Base-by-base conservation (phyloP, 495 filamentous ascomycete species). In the Penicillium desertorum region DNA sequence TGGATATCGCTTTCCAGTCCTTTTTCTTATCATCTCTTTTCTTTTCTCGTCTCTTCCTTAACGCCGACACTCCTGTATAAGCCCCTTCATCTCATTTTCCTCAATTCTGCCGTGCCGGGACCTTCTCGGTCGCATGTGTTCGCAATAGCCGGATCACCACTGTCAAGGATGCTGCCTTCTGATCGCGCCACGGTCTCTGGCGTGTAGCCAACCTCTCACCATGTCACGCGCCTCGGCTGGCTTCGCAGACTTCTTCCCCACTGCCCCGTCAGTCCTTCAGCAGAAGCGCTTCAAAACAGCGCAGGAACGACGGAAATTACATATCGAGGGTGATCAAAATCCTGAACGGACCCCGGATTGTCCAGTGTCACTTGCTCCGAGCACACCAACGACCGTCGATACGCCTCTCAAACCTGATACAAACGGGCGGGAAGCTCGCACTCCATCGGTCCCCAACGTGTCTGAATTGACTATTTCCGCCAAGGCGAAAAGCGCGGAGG, bases 201-300 rank as follows among this genome's bases (percentile, higher is more conserved):
- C 71, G 70, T 70, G 66, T 77, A 77, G 75, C 72, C 75, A 72
- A 55, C 67, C 63, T 75, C 65, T 73, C 71, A 80, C 59, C 55
- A 91, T 90, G 89, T 89, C 90, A 82, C 88, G 87, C 79, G 84
- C 88, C 65, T 80, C 85, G 64, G 88, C 88, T 79, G 85, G 88
- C 70, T 94, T 90, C 83, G 88, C 89, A 70, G 85, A 91, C 73
- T 95, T 91, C 80, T 96, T 95, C 71, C 90, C 92, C 58, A 84
- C 88, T 70, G 92, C 92, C 60, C 89, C 92, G 60, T 84, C 82
- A 49, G 81, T 86, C 58, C 78, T 87, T 34, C 77, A 78, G 59
- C 79, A 80, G 65, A 83, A 76, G 69, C 78, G 78, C 69, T 66
- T 61, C 55, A 72, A 74, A 67, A 59, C 70, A 53, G 68, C 71